These are phyloP conservation scores for Tetraselmis chui DNA, from an alignment of 139 green algal genomes.

Conservation along the genomic window DNA sequence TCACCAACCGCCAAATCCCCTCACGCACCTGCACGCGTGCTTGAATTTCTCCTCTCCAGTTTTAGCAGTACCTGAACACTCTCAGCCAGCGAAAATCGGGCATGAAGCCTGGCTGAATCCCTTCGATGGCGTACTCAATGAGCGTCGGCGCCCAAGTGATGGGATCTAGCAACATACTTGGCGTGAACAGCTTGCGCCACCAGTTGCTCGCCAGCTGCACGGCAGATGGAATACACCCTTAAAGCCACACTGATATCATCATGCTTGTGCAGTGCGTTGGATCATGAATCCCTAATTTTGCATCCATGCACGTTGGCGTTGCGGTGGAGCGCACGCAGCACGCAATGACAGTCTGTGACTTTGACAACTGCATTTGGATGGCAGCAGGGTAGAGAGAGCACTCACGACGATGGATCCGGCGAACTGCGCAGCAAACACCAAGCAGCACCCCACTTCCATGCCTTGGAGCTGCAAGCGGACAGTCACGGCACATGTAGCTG, in stretches of 20 bases:
- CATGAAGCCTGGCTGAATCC: not conserved
- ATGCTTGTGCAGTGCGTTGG: no score
- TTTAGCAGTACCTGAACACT: not conserved
- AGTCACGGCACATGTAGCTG: no score
- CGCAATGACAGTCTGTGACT: no score
- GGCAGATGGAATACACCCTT: no score
- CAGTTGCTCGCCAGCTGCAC: not conserved
- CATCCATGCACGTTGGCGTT: no score
- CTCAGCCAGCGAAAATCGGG: not conserved
- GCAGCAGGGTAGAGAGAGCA: no score
- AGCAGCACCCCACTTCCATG: not conserved
- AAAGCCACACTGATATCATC: no score
- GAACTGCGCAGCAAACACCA: not conserved
- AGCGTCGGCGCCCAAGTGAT: not conserved
- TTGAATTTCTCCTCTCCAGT: not conserved
- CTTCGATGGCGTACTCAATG: not conserved
- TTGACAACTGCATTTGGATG: no score
- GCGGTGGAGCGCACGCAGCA: no score
- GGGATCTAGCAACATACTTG: not conserved
- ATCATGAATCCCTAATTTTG: no score
- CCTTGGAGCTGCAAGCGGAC: not conserved
- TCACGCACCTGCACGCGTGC: not conserved
- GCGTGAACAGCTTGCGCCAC: not conserved
- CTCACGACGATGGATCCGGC: no score
- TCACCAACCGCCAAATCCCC: no score